Evolutionary conservation across 2,329 filamentous ascomycete species (phyloP).

Genomic region (Lasiodiplodia citricola): DNA sequence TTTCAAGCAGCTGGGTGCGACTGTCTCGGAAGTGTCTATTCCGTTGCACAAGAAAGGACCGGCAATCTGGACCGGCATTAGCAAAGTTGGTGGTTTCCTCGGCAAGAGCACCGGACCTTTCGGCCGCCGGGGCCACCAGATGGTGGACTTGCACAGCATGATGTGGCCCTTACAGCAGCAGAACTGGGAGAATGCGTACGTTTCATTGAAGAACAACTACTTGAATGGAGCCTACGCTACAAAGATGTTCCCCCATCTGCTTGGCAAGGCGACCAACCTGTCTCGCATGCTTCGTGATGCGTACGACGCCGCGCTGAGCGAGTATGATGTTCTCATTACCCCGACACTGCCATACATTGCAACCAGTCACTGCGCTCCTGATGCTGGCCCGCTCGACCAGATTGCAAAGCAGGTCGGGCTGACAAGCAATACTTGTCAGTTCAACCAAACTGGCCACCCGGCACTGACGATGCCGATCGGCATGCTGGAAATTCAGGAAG

Average conservation of each 20-base stretch:
- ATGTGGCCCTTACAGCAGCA: constrained; percentile 54
- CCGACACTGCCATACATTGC: constrained; percentile 57
- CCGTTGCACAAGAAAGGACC: constrained; percentile 56
- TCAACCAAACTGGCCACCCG: constrained; percentile 64
- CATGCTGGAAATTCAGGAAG: constrained; percentile 46
- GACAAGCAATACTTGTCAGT: constrained; percentile 62
- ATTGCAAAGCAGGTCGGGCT: constrained; percentile 60
- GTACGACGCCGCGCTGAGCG: constrained; percentile 50
- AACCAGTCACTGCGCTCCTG: constrained; percentile 48
- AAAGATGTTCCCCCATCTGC: constrained; percentile 52
- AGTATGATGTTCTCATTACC: constrained; percentile 55
- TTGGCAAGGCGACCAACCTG: constrained; percentile 58
- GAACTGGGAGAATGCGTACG: constrained; percentile 59
- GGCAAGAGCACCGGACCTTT: constrained; percentile 46
- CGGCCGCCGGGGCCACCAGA: constrained; percentile 55
- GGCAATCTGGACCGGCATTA: constrained; percentile 56
- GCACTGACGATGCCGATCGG: constrained; percentile 60
- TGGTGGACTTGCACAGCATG: constrained; percentile 57
- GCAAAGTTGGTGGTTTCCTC: constrained; percentile 51
- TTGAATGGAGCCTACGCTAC: constrained; percentile 58
- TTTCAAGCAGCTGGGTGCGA: constrained; percentile 55
- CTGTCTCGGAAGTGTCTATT: constrained; percentile 57
- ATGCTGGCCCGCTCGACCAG: constrained; percentile 50
- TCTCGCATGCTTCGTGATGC: constrained; percentile 54
- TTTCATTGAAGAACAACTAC: constrained; percentile 61